Conservation (phyloP, 768 basidiomycete genomes). For the Serendipita indica region DNA sequence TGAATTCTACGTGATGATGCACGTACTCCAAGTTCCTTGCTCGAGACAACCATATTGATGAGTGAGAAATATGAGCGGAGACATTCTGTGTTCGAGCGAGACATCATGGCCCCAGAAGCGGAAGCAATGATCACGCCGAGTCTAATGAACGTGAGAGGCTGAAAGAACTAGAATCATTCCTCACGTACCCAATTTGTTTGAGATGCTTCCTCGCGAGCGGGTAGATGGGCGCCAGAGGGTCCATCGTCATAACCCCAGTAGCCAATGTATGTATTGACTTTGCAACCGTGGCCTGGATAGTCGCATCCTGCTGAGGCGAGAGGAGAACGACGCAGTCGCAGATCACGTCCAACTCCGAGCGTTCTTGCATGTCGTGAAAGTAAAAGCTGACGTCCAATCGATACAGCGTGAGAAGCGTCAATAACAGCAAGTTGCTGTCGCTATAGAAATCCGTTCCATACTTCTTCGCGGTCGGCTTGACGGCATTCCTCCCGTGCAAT, state of each 20-base stretch:
- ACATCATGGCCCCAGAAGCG: background rate
- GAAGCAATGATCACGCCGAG: background rate
- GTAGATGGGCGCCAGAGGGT: background rate
- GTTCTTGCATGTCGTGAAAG: conserved; percentile 28
- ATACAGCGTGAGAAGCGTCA: conserved; percentile 59
- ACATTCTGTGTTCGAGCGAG: background rate
- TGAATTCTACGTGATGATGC: too few relatives aligned
- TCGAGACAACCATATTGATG: conserved; percentile 1
- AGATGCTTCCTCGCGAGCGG: background rate
- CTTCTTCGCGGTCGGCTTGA: conserved; percentile 9
- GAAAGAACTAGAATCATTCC: background rate
- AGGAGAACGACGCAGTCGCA: background rate
- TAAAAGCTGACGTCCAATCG: conserved; percentile 42
- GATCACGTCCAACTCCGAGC: background rate
- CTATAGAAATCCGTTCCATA: conserved; percentile 13
- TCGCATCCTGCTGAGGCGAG: background rate
- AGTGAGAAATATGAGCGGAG: background rate
- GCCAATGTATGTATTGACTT: background rate
- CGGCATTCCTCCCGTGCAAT: background rate
- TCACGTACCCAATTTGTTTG: background rate
- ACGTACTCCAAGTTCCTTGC: background rate
- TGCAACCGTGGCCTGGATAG: background rate
- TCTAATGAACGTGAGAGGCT: background rate
- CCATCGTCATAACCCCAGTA: background rate
- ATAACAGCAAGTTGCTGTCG: conserved; percentile 46